These are phyloP conservation scores for Ceratobasidium sp. DNA, from an alignment of 1,284 basidiomycete genomes.

Conservation along the genomic window DNA sequence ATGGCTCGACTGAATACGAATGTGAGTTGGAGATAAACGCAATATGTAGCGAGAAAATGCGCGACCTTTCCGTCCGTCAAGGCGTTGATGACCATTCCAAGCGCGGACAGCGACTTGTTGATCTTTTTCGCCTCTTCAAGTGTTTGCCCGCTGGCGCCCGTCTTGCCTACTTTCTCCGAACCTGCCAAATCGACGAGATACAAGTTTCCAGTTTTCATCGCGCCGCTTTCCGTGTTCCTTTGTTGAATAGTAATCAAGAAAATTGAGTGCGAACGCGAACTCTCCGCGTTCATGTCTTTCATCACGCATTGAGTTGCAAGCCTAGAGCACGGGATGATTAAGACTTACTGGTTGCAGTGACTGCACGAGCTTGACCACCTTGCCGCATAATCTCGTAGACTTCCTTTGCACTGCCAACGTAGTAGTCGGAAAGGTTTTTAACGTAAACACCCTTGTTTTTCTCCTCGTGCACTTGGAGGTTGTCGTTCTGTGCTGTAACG, in stretches of 20 bases:
- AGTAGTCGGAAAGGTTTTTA: conserved; percentile 97
- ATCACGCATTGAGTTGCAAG: conserved; percentile 25
- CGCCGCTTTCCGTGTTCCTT: conserved; percentile 95
- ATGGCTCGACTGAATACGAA: conserved; percentile 82
- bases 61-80: conserved; percentile 94
- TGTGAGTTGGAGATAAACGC: background rate
- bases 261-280: conserved; percentile 98
- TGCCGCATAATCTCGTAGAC: conserved; percentile 99
- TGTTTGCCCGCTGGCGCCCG: conserved; percentile 98
- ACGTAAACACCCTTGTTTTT: conserved; percentile 98
- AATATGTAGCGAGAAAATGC: background rate
- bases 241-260: conserved; percentile 98
- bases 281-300: conserved; percentile 99
- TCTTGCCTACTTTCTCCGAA: conserved; percentile 99
- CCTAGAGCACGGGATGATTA: background rate
- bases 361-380: conserved; percentile 90
- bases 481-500: conserved; percentile 94
- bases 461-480: conserved; percentile 98
- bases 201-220: conserved; percentile 95
- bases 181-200: conserved; percentile 99
- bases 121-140: conserved; percentile 99
- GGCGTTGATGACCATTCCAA: conserved; percentile 99
- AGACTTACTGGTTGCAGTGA: conserved; percentile 92
- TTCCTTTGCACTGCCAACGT: conserved; percentile 95
- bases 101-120: conserved; percentile 96